Percentiles rank a stretch among this genome's conserved stretches.
Conservation (phyloP, 176 grass and related monocot species). For the Paspalum vaginatum region DNA sequence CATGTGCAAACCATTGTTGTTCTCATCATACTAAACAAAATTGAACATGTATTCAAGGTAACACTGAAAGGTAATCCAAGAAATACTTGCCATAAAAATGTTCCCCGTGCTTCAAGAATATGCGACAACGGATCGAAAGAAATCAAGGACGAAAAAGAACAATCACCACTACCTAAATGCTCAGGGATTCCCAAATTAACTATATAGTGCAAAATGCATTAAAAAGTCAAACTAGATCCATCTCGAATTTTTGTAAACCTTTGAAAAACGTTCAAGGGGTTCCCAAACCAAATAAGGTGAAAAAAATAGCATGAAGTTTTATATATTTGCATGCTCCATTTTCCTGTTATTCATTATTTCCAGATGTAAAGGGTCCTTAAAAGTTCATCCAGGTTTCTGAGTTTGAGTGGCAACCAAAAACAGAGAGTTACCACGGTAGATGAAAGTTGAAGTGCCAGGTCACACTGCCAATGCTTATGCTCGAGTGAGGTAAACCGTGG, state of each 20-base stretch:
- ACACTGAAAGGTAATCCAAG: not conserved
- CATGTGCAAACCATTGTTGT: no score
- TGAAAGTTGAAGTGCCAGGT: slow-evolving; percentile 49
- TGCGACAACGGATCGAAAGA: not conserved
- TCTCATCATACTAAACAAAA: not conserved
- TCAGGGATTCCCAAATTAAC: not conserved
- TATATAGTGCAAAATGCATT: not conserved
- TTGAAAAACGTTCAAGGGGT: no score
- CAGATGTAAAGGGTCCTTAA: slow-evolving; percentile 6
- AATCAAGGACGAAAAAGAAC: not conserved
- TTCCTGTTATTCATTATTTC: not conserved
- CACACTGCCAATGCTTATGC: slow-evolving; percentile 75
- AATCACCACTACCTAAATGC: slow-evolving; percentile 8
- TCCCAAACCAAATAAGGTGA: no score
- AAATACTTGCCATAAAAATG: not conserved
- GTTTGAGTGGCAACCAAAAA: not conserved
- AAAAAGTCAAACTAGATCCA: no score
- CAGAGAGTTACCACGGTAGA: slow-evolving; percentile 14
- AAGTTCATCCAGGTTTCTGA: not conserved
- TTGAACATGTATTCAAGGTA: not conserved
- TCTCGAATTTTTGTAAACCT: no score
- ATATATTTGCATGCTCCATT: not conserved
- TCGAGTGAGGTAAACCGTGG: slow-evolving; percentile 65
- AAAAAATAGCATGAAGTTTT: no score
- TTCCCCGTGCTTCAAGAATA: not conserved